Percentiles rank a stretch among this genome's conserved stretches.
phyloP scores from a whole-genome alignment of 768 basidiomycete species.

The Lentinula boryana region DNA sequence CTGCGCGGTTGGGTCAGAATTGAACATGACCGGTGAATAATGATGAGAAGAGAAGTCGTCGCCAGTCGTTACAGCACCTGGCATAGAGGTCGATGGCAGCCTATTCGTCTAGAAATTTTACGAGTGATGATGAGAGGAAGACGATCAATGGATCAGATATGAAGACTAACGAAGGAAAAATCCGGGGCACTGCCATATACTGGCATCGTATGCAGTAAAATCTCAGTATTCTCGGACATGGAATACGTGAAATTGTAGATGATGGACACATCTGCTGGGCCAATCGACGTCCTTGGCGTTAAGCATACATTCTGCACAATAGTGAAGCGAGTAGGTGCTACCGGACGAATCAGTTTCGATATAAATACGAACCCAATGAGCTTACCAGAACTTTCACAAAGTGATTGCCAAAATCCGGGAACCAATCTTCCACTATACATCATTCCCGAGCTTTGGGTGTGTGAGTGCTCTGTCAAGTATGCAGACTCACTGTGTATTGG shows the following conservation, averaged over 20 bases:
- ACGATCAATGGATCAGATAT: background rate
- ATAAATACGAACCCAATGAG: background rate
- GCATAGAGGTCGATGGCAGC: background rate
- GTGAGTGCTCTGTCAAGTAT: conserved; percentile 19
- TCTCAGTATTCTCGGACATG: background rate
- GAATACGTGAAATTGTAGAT: conserved; percentile 7
- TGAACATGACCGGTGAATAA: background rate
- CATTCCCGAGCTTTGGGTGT: conserved; percentile 19
- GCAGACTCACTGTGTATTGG: conserved; percentile 41
- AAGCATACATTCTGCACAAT: conserved; percentile 42
- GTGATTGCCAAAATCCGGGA: conserved; percentile 43
- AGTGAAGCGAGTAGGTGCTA: conserved; percentile 46
- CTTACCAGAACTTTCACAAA: conserved; percentile 40
- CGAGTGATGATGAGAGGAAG: background rate
- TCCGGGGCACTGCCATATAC: background rate
- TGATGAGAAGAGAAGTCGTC: background rate
- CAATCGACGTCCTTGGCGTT: background rate
- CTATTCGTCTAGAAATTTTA: background rate
- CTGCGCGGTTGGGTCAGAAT: background rate
- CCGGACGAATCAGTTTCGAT: background rate
- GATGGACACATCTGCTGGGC: background rate
- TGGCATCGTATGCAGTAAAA: background rate
- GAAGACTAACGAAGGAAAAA: background rate
- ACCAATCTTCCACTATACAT: conserved; percentile 42
- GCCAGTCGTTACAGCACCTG: background rate